Conservation (phyloP, 139 green algal species). For the Coelastrella sp. region DNA sequence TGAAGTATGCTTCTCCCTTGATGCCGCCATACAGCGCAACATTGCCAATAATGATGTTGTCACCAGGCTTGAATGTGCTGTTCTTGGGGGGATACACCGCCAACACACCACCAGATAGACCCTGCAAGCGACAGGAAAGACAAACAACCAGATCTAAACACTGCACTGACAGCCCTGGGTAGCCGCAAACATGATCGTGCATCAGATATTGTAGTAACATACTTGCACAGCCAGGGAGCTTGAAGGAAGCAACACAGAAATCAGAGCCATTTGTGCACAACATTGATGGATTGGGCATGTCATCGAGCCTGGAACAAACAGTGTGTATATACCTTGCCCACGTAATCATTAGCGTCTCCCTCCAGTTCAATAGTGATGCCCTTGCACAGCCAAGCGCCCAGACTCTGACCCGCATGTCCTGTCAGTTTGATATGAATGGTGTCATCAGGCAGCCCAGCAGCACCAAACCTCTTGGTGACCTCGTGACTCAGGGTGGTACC, state of each 20-base stretch:
- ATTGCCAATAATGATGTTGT: slow-evolving; percentile 97
- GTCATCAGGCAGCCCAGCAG: slow-evolving; percentile 84
- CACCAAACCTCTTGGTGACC: slow-evolving; percentile 89
- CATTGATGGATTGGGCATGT: no score
- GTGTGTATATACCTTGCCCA: slow-evolving; percentile 84
- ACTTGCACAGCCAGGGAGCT: no score
- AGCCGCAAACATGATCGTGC: no score
- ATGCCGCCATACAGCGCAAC: slow-evolving; percentile 95
- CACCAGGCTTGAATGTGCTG: slow-evolving; percentile 78
- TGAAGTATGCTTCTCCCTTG: slow-evolving; percentile 92
- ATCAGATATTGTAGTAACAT: no score
- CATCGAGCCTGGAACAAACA: no score
- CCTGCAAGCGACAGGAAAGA: slow-evolving; percentile 57
- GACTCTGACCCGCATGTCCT: slow-evolving; percentile 90
- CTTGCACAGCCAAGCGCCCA: slow-evolving; percentile 89
- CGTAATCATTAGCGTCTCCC: slow-evolving; percentile 97
- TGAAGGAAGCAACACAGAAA: no score
- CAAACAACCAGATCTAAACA: no score
- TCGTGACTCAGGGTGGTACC: slow-evolving; percentile 94
- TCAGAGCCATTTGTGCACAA: neutral
- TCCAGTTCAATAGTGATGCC: slow-evolving; percentile 94
- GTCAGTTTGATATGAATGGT: slow-evolving; percentile 93
- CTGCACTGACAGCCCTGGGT: no score
- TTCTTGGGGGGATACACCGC: slow-evolving; percentile 82
- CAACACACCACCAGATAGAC: slow-evolving; percentile 85